Evolutionary conservation across 192 early-diverging fungal species (phyloP), one percentile per base, ranked within the genome.

Genomic region (Coemansia sp.): DNA sequence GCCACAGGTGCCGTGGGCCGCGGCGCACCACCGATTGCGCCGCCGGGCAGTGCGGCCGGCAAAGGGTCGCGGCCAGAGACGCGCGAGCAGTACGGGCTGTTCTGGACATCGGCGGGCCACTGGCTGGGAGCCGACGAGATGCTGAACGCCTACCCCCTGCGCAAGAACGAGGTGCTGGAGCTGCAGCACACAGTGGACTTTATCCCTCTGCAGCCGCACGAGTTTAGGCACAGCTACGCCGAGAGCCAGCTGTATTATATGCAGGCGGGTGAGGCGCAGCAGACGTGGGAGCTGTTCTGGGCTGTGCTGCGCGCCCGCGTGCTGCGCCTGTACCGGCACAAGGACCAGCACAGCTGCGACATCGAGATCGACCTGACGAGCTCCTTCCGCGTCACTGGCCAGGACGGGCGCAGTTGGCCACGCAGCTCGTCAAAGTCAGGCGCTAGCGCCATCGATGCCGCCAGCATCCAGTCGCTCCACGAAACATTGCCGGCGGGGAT

Each of bases 101-200:
- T 71, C 41, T 77, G 75, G 75, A 65, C 69, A 1, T 67, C 75
- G 7, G 69, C 69, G 1, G 75, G 75, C 4, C 75, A 77, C 54
- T 77, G 75, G 75, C 54, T 77, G 25, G 75, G 73, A 18, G 38
- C 68, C 7, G 60, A 68, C 33, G 69, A 71, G 38, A 73, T 66
- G 60, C 58, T 77, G 26, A 73, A 45, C 44, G 58, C 60, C 4
- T 77, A 77, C 17, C 61, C 64, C 14, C 52, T 77, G 45, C 56
- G 56, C 50, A 60, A 67, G 40, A 43, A 49, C 37, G 75, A 77
- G 33, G 69, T 77, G 18, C 44, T 77, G 7, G 75, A 77, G 55
- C 61, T 77, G 13, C 75, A 77, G 57, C 64, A 77, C 35, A 45
- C 57, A 19, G 45, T 62, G 10, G 58, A 73, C 42, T 78, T 78